Evolutionary conservation across 139 green algal genomes (phyloP), one percentile per base, ranked within the genome.

Genomic region (Volvox africanus): DNA sequence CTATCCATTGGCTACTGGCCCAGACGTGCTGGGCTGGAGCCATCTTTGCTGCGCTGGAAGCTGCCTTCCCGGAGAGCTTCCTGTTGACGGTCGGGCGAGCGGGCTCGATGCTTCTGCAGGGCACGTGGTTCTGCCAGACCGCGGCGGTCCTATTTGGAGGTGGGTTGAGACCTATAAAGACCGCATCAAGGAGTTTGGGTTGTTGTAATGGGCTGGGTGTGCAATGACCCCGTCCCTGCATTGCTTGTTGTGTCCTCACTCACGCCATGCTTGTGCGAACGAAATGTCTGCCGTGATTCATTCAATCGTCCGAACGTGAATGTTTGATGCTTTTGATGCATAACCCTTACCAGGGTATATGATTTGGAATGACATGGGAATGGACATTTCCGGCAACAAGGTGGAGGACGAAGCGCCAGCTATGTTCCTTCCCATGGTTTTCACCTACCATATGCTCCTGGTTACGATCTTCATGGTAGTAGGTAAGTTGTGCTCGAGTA

Each of bases 61-160:
- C 87, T 33, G 76, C 76, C 12, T 91, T 26, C 21, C 75, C 87
- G 17, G 33, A 79, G 33, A 33, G 5, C 76, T 86, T 86, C 61
- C 76, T 86, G 87, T 77, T 91, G n/a, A 71, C 87, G 11, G 87
- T 35, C 11, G 87, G 76, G n/a, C 87, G 87, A 55, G 61, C n/a
- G 2, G 55, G 26, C 22, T 32, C 76, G 0, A 26, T 78, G 87
- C 44, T 91, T 18, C 87, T 91, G 76, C 87, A 91, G 87, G 87
- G 87, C 87, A 86, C 76, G n/a, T 91, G 87, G 87, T 91, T 91
- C 76, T 78, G 55, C 26, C 87, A 91, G 76, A 26, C 61, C 16
- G 87, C 61, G 19, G 6, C 19, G 19, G 87, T 91, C 69, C 87
- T 91, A 21, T 91, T 91, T 36, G 87, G 35, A 32, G 87, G 87